phyloP scores from a whole-genome alignment of 108 stramenopile genomes.

The Fragilaria radians region DNA sequence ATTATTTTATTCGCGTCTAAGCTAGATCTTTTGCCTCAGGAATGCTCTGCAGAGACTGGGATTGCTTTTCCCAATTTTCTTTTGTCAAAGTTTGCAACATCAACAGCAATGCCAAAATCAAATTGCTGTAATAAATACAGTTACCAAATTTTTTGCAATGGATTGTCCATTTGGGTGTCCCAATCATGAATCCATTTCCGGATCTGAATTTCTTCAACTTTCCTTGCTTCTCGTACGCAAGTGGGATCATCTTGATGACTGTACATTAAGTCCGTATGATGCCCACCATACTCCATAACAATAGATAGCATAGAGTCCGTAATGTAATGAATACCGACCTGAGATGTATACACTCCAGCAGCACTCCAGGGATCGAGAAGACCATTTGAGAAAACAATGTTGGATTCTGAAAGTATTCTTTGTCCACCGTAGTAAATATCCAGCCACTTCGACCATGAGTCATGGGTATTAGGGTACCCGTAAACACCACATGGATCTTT shows the following conservation, averaged over 20 bases:
- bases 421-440: constrained; percentile 57
- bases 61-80: too few species aligned
- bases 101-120: too few species aligned
- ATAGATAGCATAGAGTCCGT: constrained; percentile 38
- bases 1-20: too few species aligned
- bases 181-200: constrained; percentile 43
- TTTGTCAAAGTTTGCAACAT: too few species aligned
- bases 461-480: constrained; percentile 39
- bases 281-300: constrained; percentile 69
- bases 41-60: too few species aligned
- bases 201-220: constrained; percentile 40
- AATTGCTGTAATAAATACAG: too few species aligned
- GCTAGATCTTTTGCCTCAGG: too few species aligned
- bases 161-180: not conserved
- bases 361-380: constrained; percentile 82
- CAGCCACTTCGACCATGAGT: constrained; percentile 50
- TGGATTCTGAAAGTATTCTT: constrained; percentile 35
- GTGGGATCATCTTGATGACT: constrained; percentile 46
- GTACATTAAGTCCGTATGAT: constrained; percentile 88
- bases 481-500: constrained; percentile 41
- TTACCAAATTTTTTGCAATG: too few species aligned
- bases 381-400: constrained; percentile 87
- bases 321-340: constrained; percentile 17
- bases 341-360: constrained; percentile 45
- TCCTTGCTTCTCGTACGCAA: constrained; percentile 39